Evolutionary conservation across 495 filamentous ascomycete genomes (phyloP), one percentile per base, ranked within the genome.

Genomic region (Sabuloglossum arenarium): DNA sequence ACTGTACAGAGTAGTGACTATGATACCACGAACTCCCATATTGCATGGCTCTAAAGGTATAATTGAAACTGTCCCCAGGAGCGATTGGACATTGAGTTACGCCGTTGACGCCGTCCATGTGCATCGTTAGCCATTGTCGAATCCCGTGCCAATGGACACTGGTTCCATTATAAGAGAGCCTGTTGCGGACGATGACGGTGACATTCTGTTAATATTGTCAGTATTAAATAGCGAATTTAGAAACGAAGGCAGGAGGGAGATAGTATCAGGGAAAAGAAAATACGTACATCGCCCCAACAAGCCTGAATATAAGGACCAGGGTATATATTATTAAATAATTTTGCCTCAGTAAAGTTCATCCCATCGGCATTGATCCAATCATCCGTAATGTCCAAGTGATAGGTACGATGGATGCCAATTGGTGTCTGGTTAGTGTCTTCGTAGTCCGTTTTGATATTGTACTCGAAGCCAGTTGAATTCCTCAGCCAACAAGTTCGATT

Each of bases 21-120:
- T 82, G 80, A 55, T 81, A 83, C 79, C 78, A 84, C 6, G 72
- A 68, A 0, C 72, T 73, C 0, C 79, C 81, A 59, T 84, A 82
- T 60, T 66, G 73, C 0, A 62, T 68, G 0, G 69, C 74, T 25
- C 66, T 64, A 54, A 74, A 81, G 0, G 73, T 79, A 24, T 65
- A 55, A 19, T 56, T 62, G 1, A 67, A 60, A 16, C 70, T 72
- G 11, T 39, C 2, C 12, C 14, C 34, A 16, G 12, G 2, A 16
- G 14, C 14, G 19, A 69, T 61, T 9, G 71, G 71, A 60, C 73
- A 75, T 58, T 75, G 70, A 14, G 70, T 72, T 8, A 73, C 69
- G 34, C 72, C 72, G 53, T 73, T 70, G 24, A 67, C 60, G 28
- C 67, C 59, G 53, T 58, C 56, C 19, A 0, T 47, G 24, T 31